Evolutionary conservation across 768 basidiomycete genomes (phyloP).

Genomic region (Serendipita indica): DNA sequence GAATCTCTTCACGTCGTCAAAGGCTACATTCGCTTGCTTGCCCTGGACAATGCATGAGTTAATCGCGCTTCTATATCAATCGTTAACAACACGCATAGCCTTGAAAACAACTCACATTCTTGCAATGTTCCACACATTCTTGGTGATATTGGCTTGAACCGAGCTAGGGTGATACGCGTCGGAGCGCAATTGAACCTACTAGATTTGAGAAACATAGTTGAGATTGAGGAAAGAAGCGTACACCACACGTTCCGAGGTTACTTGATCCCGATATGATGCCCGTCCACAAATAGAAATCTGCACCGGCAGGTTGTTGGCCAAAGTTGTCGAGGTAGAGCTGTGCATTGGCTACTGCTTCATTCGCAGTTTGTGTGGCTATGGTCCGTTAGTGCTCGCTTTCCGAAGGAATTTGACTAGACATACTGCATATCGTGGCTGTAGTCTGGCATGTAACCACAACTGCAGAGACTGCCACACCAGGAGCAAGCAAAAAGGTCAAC

Average conservation of each 20-base stretch:
- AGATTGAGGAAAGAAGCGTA: not conserved
- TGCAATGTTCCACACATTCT: not conserved
- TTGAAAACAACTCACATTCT: not conserved
- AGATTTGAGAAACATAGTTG: not conserved
- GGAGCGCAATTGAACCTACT: not conserved
- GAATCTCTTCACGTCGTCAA: not conserved
- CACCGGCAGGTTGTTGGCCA: not conserved
- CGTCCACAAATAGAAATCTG: not conserved
- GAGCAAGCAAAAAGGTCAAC: not conserved
- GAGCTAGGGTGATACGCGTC: not conserved
- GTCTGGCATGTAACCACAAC: not conserved
- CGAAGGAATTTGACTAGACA: no score
- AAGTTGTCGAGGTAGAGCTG: not conserved
- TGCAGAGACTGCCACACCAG: not conserved
- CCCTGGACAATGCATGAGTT: not conserved
- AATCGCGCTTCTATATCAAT: not conserved
- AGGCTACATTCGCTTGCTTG: not conserved
- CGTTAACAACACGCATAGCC: not conserved
- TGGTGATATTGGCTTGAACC: slow-evolving; percentile 4
- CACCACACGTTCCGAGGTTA: not conserved
- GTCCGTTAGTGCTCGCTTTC: no score
- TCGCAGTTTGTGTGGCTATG: no score
- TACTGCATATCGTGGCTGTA: not conserved
- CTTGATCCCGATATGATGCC: not conserved
- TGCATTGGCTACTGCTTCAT: not conserved